Conservation (phyloP, 352 stramenopile genomes). For the Phytophthora podocarpi region DNA sequence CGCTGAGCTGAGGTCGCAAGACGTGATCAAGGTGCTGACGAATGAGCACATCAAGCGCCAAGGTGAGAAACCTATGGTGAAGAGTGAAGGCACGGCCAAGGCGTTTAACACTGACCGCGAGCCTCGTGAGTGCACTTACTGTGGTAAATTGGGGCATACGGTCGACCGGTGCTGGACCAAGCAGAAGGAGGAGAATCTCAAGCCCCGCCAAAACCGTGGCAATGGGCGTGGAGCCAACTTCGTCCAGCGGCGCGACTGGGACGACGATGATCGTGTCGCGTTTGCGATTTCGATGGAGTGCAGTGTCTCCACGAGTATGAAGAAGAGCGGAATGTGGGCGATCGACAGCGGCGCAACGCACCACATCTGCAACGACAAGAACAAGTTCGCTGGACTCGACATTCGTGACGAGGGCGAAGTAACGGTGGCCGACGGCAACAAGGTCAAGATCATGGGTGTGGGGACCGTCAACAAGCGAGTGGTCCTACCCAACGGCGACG, state of each 20-base stretch:
- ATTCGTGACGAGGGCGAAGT: neutral
- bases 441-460: conserved; percentile 6
- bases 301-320: conserved; percentile 7
- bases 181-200: conserved; percentile 15
- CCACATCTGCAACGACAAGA: conserved; percentile 2
- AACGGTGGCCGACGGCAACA: conserved; percentile 1
- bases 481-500: conserved; percentile 5
- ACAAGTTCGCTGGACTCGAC: too few relatives aligned
- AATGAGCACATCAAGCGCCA: conserved; percentile 25
- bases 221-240: conserved; percentile 15
- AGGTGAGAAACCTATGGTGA: conserved; percentile 15
- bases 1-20: conserved; percentile 9
- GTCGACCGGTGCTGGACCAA: conserved; percentile 26
- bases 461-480: conserved; percentile 3
- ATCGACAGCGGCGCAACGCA: conserved; percentile 25
- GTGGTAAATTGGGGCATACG: conserved; percentile 21
- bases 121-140: conserved; percentile 11
- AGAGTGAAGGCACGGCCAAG: conserved; percentile 13
- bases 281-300: conserved; percentile 25
- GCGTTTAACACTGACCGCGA: conserved; percentile 20
- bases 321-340: conserved; percentile 1
- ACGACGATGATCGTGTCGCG: conserved; percentile 4
- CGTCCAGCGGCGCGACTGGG: neutral
- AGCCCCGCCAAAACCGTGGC: conserved; percentile 2
- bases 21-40: conserved; percentile 24